Evolutionary conservation across 1,284 basidiomycete species (phyloP).

Genomic region (Fomes fomentarius): DNA sequence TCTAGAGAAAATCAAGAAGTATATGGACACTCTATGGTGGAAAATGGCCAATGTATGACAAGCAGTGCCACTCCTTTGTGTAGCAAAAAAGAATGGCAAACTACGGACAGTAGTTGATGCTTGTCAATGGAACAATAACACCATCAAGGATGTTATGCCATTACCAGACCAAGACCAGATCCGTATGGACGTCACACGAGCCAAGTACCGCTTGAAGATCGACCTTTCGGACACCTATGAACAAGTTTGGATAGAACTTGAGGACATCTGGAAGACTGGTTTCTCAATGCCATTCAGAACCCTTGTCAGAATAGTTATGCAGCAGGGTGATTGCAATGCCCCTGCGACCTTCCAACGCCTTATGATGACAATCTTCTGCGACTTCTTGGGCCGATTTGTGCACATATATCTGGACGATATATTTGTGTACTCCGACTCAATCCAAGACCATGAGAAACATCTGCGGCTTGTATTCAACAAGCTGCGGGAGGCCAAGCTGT

Average conservation of each 20-base stretch:
- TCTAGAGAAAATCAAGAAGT: too few species aligned
- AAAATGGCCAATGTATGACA: too few species aligned
- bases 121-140: constrained; percentile 33
- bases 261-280: constrained; percentile 27
- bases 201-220: constrained; percentile 30
- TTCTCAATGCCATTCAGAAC: constrained; percentile 31
- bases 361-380: constrained; percentile 36
- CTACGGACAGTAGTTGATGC: constrained; percentile 30
- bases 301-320: constrained; percentile 33
- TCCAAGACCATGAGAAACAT: constrained; percentile 36
- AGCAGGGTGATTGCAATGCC: constrained; percentile 39
- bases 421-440: too few species aligned
- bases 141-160: constrained; percentile 32
- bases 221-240: constrained; percentile 35
- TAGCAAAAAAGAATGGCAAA: constrained; percentile 27
- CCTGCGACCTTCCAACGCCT: constrained; percentile 38
- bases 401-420: constrained; percentile 41
- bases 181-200: constrained; percentile 26
- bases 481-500: constrained; percentile 27
- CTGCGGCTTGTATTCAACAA: constrained; percentile 29
- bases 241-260: constrained; percentile 25
- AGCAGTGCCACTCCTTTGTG: too few species aligned
- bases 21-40: too few species aligned
- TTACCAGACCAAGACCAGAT: constrained; percentile 39
- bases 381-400: constrained; percentile 32